Percentiles rank a stretch among this genome's conserved stretches.
Conservation (phyloP, 352 stramenopile genomes). For the Globisporangium nunn region DNA sequence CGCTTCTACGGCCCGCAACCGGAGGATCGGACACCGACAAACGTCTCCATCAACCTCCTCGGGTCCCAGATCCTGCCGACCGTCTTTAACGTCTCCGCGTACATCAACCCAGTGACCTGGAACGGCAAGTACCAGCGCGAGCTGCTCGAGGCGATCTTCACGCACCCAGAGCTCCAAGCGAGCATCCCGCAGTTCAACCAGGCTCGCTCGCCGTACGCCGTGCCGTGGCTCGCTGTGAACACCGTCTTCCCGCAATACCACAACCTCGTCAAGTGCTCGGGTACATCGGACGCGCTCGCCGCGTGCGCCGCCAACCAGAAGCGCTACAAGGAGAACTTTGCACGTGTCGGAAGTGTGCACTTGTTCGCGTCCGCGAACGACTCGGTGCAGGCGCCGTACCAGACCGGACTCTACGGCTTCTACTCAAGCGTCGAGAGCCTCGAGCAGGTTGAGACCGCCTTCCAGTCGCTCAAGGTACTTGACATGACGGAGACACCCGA, state of each 20-base stretch:
- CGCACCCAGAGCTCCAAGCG: constrained; percentile 12
- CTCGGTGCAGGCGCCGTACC: constrained; percentile 15
- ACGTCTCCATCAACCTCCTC: constrained; percentile 15
- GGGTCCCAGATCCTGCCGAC: constrained; percentile 14
- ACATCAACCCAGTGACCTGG: constrained; percentile 13
- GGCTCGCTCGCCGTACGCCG: constrained; percentile 9
- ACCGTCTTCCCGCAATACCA: constrained; percentile 19
- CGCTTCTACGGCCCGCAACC: constrained; percentile 39
- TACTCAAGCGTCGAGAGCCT: constrained; percentile 15
- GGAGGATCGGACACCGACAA: constrained; percentile 3
- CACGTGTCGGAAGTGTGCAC: constrained; percentile 11
- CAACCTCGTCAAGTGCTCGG: constrained; percentile 20
- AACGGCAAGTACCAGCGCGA: constrained; percentile 28
- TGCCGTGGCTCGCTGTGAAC: constrained; percentile 15
- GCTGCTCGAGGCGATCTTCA: constrained; percentile 14
- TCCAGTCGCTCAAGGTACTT: constrained; percentile 8
- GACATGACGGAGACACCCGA: constrained; percentile 14
- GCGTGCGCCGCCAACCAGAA: not conserved
- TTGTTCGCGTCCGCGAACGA: constrained; percentile 21
- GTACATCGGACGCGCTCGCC: not conserved
- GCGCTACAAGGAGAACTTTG: constrained; percentile 8
- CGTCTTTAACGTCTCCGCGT: constrained; percentile 28
- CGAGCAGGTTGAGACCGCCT: constrained; percentile 9
- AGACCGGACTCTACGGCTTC: constrained; percentile 9
- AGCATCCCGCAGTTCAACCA: constrained; percentile 22